These are phyloP conservation scores for Clavispora carvajalis DNA, from an alignment of 805 yeast species.

Conservation along the genomic window DNA sequence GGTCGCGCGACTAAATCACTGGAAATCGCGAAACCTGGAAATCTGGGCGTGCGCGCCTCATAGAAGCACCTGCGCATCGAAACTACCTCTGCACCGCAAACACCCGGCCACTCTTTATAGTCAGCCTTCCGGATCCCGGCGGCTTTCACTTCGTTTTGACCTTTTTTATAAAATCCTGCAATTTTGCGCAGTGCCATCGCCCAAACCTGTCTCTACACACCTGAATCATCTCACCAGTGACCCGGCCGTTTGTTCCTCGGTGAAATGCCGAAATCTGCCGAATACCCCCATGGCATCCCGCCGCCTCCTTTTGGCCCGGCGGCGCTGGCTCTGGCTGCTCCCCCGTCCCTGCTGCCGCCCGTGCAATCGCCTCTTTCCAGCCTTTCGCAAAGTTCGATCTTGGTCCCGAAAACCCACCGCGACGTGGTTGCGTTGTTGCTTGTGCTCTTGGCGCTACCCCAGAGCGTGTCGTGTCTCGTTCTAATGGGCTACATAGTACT, in stretches of 20 bases:
- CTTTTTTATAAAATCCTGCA: too few relatives aligned
- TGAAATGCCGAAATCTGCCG: background rate
- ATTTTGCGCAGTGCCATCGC: too few relatives aligned
- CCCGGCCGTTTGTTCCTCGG: background rate
- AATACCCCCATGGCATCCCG: slow-evolving; percentile 1
- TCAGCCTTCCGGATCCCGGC: too few relatives aligned
- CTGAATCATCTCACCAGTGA: too few relatives aligned
- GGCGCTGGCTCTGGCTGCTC: background rate
- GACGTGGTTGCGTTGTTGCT: slow-evolving; percentile 31
- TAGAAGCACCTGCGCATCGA: background rate
- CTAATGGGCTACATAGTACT: slow-evolving; percentile 21
- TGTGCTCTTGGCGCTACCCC: slow-evolving; percentile 26
- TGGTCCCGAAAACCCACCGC: slow-evolving; percentile 14
- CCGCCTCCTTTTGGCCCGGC: slow-evolving; percentile 8
- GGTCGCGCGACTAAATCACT: too few relatives aligned
- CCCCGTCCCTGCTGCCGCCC: slow-evolving; percentile 1
- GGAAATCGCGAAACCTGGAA: too few relatives aligned
- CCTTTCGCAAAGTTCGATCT: slow-evolving; percentile 3
- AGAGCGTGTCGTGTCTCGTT: slow-evolving; percentile 18
- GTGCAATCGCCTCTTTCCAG: slow-evolving; percentile 1
- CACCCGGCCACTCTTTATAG: too few relatives aligned
- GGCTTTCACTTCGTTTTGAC: too few relatives aligned
- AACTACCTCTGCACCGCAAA: background rate
- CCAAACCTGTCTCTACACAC: too few relatives aligned
- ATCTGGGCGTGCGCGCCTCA: background rate